phyloP scores from a whole-genome alignment of 306 rosid species.

The Corylus heterophylla region DNA sequence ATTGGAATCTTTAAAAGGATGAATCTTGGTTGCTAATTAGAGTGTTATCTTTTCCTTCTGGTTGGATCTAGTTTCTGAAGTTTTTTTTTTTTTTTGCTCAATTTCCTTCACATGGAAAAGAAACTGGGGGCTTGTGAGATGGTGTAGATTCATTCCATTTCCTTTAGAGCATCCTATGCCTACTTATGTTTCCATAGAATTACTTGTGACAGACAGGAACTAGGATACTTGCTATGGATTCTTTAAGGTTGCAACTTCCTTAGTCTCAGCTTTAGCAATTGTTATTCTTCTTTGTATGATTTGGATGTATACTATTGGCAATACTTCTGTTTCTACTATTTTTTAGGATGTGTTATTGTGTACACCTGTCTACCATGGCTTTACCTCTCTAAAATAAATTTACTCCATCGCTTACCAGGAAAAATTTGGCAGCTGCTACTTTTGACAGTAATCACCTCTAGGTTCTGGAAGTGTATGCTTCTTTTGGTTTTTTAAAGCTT shows the following conservation, averaged over 20 bases:
- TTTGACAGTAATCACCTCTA: too few species aligned
- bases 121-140: background rate
- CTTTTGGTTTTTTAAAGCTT: background rate
- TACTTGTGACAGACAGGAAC: background rate
- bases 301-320: background rate
- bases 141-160: background rate
- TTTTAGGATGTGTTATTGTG: background rate
- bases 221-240: conserved; percentile 5
- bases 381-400: background rate
- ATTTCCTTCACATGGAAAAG: background rate
- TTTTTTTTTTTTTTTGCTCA: background rate
- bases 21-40: background rate
- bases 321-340: background rate
- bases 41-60: background rate
- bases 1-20: background rate
- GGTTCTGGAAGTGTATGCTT: too few species aligned
- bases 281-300: background rate
- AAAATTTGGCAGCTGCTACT: too few species aligned
- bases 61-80: background rate
- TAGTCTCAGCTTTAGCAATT: background rate
- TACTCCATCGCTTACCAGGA: background rate
- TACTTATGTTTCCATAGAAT: background rate
- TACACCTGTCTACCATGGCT: background rate
- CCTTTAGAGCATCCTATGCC: background rate
- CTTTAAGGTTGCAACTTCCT: background rate